Conservation (phyloP, 805 yeast genomes). For the Kregervanrija pseudodelftensis region DNA sequence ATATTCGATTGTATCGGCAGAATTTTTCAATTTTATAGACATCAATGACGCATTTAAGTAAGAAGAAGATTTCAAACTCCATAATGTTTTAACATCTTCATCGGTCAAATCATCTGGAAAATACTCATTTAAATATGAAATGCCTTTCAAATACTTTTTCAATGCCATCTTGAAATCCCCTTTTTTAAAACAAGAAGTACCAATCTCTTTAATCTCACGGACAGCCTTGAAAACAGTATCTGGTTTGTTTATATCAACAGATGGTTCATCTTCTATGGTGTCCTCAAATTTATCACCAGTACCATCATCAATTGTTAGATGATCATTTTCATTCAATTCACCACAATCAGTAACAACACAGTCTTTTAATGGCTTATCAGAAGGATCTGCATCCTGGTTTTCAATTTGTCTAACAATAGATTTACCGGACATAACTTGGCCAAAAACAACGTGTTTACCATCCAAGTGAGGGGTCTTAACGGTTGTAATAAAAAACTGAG, state of each 20-base stretch:
- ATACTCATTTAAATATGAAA: constrained; percentile 60
- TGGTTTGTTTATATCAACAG: constrained; percentile 51
- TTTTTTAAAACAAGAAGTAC: constrained; percentile 66
- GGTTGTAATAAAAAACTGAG: constrained; percentile 92
- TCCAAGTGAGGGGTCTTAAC: constrained; percentile 91
- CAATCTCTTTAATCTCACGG: constrained; percentile 61
- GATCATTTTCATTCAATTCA: constrained; percentile 53
- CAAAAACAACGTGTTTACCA: constrained; percentile 95
- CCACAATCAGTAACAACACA: constrained; percentile 79
- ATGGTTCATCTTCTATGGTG: constrained; percentile 64
- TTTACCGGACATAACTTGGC: constrained; percentile 79
- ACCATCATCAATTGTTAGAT: constrained; percentile 54
- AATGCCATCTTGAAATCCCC: constrained; percentile 52
- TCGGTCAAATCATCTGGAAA: constrained; percentile 62
- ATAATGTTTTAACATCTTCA: constrained; percentile 42
- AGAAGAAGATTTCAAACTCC: constrained; percentile 54
- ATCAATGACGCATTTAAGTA: constrained; percentile 70
- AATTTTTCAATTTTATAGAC: constrained; percentile 55
- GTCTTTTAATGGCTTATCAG: constrained; percentile 65
- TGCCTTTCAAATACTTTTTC: constrained; percentile 67
- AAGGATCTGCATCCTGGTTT: constrained; percentile 51
- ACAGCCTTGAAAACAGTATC: constrained; percentile 63
- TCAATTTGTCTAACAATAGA: constrained; percentile 75
- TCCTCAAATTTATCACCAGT: constrained; percentile 83
- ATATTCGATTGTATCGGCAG: constrained; percentile 47